These are phyloP conservation scores for Calonectria pseudoreteaudii DNA, from an alignment of 2,329 filamentous ascomycete genomes.

Conservation along the genomic window DNA sequence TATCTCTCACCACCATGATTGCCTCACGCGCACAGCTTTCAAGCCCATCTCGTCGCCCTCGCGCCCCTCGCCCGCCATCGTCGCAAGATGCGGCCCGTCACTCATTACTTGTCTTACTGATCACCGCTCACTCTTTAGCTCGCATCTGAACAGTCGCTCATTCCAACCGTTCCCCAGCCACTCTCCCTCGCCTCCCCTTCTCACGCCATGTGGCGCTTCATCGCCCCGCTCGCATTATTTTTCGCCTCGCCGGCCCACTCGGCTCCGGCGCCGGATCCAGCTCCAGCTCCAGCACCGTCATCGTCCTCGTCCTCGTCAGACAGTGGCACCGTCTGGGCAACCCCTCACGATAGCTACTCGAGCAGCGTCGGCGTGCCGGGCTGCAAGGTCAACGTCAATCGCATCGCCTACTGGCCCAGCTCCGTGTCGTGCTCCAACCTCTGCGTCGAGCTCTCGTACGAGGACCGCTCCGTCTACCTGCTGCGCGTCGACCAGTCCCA, in stretches of 20 bases:
- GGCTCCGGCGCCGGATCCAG: not conserved
- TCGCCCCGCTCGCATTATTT: constrained; percentile 7
- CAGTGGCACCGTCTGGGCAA: constrained; percentile 49
- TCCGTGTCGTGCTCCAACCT: constrained; percentile 66
- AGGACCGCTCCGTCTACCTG: constrained; percentile 66
- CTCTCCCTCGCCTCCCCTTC: not conserved
- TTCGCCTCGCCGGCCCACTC: constrained; percentile 6
- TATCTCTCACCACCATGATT: constrained; percentile 12
- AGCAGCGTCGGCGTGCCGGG: constrained; percentile 70
- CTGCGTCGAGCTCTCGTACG: constrained; percentile 64
- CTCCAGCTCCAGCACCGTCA: constrained; percentile 13
- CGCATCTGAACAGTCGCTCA: not conserved
- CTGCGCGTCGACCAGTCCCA: constrained; percentile 68
- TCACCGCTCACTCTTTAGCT: not conserved
- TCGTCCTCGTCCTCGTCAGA: constrained; percentile 21
- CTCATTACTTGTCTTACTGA: constrained; percentile 28
- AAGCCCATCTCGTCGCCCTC: not conserved
- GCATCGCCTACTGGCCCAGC: constrained; percentile 71
- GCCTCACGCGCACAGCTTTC: constrained; percentile 18
- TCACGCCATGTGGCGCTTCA: constrained; percentile 8
- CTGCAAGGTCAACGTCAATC: constrained; percentile 71
- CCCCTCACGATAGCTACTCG: constrained; percentile 69
- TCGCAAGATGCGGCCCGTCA: constrained; percentile 38
- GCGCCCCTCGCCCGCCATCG: constrained; percentile 2
- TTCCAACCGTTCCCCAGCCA: not conserved